Conservation (phyloP, 2,329 filamentous ascomycete genomes). For the Clarireedia hainanense region DNA sequence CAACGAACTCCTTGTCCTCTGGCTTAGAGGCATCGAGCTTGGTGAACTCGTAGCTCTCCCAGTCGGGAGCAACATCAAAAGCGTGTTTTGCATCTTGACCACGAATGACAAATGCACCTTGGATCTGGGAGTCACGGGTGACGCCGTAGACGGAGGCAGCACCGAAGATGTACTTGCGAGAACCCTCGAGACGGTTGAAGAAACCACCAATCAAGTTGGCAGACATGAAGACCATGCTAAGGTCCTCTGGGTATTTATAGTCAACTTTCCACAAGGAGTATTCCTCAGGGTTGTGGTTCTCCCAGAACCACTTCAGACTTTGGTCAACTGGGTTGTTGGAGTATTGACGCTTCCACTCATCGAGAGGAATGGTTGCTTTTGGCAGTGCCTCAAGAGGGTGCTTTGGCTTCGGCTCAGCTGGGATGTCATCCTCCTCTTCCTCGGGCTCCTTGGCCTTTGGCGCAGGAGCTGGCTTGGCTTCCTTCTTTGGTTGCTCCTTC, state of each 20-base stretch:
- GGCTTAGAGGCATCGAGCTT: slow-evolving; percentile 88
- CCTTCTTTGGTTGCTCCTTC: slow-evolving; percentile 64
- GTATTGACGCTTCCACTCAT: slow-evolving; percentile 99
- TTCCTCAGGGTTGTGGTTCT: slow-evolving; percentile 87
- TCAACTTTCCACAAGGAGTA: slow-evolving; percentile 91
- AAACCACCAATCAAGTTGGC: slow-evolving; percentile 98
- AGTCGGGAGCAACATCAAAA: slow-evolving; percentile 96
- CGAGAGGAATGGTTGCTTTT: slow-evolving; percentile 72
- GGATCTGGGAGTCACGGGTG: slow-evolving; percentile 82
- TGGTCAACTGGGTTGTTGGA: slow-evolving; percentile 86
- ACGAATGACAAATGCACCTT: slow-evolving; percentile 91
- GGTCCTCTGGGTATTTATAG: slow-evolving; percentile 99
- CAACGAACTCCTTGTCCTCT: slow-evolving; percentile 79
- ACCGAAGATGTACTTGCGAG: slow-evolving; percentile 97
- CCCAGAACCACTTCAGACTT: slow-evolving; percentile 97
- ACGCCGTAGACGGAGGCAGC: slow-evolving; percentile 80
- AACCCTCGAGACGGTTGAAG: slow-evolving; percentile 93
- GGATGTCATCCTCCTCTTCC: slow-evolving; percentile 54
- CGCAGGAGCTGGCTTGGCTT: slow-evolving; percentile 41
- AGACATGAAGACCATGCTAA: slow-evolving; percentile 97
- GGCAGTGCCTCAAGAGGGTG: slow-evolving; percentile 85
- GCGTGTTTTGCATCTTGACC: slow-evolving; percentile 79
- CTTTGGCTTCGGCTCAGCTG: slow-evolving; percentile 78
- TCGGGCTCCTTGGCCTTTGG: slow-evolving; percentile 43
- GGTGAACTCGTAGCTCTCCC: slow-evolving; percentile 90